A percentile compares a stretch with the other conserved stretches of the same genome.
Conservation (phyloP, 768 basidiomycete genomes). For the Boletus coccyginus region DNA sequence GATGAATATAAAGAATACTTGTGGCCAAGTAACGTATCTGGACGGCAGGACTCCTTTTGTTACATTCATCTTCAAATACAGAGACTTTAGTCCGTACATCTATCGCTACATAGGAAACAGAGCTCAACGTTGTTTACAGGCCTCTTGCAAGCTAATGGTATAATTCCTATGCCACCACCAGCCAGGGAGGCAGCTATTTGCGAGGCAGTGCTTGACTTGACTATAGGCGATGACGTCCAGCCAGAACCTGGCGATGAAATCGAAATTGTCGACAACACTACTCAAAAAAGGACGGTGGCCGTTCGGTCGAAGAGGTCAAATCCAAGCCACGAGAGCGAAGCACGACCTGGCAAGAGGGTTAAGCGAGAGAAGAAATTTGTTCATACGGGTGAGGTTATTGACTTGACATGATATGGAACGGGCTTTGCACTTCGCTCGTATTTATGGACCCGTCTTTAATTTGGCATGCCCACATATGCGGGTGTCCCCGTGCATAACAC, state of each 20-base stretch:
- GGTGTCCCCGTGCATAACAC: not conserved
- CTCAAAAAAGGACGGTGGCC: not conserved
- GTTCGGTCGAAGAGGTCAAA: conserved; percentile 5
- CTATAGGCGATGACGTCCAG: conserved; percentile 8
- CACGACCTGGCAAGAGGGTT: conserved; percentile 23
- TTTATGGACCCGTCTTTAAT: not conserved
- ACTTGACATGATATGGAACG: conserved; percentile 25
- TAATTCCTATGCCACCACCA: conserved; percentile 17
- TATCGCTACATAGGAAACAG: not conserved
- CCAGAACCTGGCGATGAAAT: conserved; percentile 8
- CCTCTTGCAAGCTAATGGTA: conserved; percentile 28
- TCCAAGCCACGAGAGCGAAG: not conserved
- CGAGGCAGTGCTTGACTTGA: conserved; percentile 24
- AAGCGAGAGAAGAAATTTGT: conserved; percentile 22
- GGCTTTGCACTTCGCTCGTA: not conserved
- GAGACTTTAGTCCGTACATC: conserved; percentile 24
- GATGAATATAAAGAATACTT: not conserved
- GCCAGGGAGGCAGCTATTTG: not conserved
- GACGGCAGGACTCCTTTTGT: conserved; percentile 18
- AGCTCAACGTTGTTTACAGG: conserved; percentile 8
- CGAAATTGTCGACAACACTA: conserved; percentile 2
- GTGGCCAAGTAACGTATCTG: not conserved
- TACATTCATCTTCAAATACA: conserved; percentile 31
- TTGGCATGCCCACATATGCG: not conserved
- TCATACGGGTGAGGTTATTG: conserved; percentile 26